Percentiles rank a stretch among this genome's conserved stretches.
These are phyloP conservation scores for Chrysoporthe cubensis DNA, from an alignment of 2,329 filamentous ascomycete genomes.

Conservation along the genomic window DNA sequence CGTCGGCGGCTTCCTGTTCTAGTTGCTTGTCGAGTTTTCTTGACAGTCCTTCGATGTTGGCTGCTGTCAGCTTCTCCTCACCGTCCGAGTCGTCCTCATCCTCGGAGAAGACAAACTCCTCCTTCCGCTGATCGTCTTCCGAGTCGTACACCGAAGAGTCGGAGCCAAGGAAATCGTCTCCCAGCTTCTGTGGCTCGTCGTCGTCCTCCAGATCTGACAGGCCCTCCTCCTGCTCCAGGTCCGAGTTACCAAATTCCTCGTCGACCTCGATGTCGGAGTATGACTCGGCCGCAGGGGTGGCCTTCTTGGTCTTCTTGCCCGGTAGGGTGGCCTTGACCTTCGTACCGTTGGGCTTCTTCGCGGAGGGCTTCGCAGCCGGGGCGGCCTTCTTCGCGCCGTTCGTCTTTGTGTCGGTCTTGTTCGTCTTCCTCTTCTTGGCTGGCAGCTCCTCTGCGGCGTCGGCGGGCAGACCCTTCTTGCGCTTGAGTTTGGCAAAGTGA, in stretches of 20 bases:
- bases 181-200: slow-evolving; percentile 45
- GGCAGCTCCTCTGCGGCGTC: slow-evolving; percentile 58
- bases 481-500: slow-evolving; percentile 77
- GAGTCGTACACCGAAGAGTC: slow-evolving; percentile 71
- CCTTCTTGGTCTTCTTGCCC: slow-evolving; percentile 45
- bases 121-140: slow-evolving; percentile 62
- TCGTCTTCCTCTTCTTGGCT: slow-evolving; percentile 62
- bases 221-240: slow-evolving; percentile 51
- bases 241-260: slow-evolving; percentile 45
- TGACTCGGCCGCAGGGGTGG: slow-evolving; percentile 47
- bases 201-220: slow-evolving; percentile 48
- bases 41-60: slow-evolving; percentile 93
- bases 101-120: slow-evolving; percentile 84
- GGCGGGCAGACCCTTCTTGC: slow-evolving; percentile 76
- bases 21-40: slow-evolving; percentile 78
- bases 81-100: slow-evolving; percentile 88
- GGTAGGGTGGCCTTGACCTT: slow-evolving; percentile 42
- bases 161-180: slow-evolving; percentile 64
- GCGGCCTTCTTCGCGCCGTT: slow-evolving; percentile 37
- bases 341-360: slow-evolving; percentile 40
- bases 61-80: slow-evolving; percentile 89
- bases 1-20: slow-evolving; percentile 79
- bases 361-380: slow-evolving; percentile 33
- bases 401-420: slow-evolving; percentile 42
- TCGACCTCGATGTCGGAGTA: slow-evolving; percentile 50